Conservation (phyloP, 495 filamentous ascomycete genomes). For the Rusavskia elegans region DNA sequence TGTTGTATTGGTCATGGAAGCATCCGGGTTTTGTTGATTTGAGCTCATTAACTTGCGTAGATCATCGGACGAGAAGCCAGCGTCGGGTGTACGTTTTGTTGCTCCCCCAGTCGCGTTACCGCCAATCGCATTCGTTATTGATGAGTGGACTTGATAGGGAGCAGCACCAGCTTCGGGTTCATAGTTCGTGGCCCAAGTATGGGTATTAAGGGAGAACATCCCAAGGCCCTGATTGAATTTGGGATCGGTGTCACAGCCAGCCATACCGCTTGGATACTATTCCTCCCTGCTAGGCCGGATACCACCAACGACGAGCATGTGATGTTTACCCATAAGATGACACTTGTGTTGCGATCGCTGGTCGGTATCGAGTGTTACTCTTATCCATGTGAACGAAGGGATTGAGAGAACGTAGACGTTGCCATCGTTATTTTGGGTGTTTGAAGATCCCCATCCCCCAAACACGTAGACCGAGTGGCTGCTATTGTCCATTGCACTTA, state of each 20-base stretch:
- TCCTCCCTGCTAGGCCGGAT: too few species aligned
- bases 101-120: constrained; percentile 5
- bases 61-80: constrained; percentile 1
- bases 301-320: constrained; percentile 8
- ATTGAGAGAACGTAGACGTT: constrained; percentile 10
- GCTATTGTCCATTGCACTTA: constrained; percentile 7
- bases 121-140: constrained; percentile 5
- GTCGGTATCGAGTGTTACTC: constrained; percentile 6
- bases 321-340: constrained; percentile 1
- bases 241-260: constrained; percentile 3
- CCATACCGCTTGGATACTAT: constrained; percentile 1
- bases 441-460: constrained; percentile 3
- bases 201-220: constrained; percentile 8
- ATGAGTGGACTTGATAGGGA: constrained; percentile 3
- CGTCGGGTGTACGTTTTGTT: constrained; percentile 2
- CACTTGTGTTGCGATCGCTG: constrained; percentile 5
- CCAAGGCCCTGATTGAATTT: constrained; percentile 6
- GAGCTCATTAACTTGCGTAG: constrained; percentile 1
- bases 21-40: neutral
- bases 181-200: constrained; percentile 5
- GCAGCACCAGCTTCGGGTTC: constrained; percentile 1
- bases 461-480: constrained; percentile 12
- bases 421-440: constrained; percentile 2
- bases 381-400: constrained; percentile 3
- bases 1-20: neutral